A percentile compares a stretch with the other conserved stretches of the same genome.
Conservation (phyloP, 768 basidiomycete genomes). For the Tricholoma sp. region DNA sequence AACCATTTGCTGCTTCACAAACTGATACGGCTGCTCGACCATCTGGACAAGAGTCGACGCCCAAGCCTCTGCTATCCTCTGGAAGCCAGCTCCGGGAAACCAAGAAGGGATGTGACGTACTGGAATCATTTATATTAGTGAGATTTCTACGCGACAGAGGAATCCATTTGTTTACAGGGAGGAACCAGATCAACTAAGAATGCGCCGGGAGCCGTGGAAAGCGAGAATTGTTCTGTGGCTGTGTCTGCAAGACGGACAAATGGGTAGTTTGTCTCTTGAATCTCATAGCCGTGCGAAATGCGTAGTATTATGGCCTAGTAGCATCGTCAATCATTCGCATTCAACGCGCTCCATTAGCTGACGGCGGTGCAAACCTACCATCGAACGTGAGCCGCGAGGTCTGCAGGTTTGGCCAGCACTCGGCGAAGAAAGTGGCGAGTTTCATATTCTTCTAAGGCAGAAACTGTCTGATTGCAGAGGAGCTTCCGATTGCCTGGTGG, state of each 20-base stretch:
- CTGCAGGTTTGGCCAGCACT: slow-evolving; percentile 42
- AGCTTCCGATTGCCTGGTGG: slow-evolving; percentile 45
- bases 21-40: slow-evolving; percentile 51
- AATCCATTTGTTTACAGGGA: slow-evolving; percentile 28
- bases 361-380: slow-evolving; percentile 31
- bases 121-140: slow-evolving; percentile 16
- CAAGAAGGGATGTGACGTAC: slow-evolving; percentile 57
- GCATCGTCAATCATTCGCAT: background rate
- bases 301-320: slow-evolving; percentile 49
- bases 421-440: slow-evolving; percentile 43
- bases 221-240: slow-evolving; percentile 51
- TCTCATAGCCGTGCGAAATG: slow-evolving; percentile 51
- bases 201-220: slow-evolving; percentile 46
- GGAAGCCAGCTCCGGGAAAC: slow-evolving; percentile 61
- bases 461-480: slow-evolving; percentile 37
- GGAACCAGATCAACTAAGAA: slow-evolving; percentile 50
- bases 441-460: slow-evolving; percentile 39
- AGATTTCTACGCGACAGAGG: background rate
- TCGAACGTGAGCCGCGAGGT: slow-evolving; percentile 41
- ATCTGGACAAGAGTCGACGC: slow-evolving; percentile 46
- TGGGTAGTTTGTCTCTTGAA: slow-evolving; percentile 44
- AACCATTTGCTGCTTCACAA: slow-evolving; percentile 61
- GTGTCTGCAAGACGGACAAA: slow-evolving; percentile 48
- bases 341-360: background rate
- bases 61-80: slow-evolving; percentile 48